Evolutionary conservation across 2,329 filamentous ascomycete genomes (phyloP), one percentile per base, ranked within the genome.

Genomic region (Diaporthe longicolla): DNA sequence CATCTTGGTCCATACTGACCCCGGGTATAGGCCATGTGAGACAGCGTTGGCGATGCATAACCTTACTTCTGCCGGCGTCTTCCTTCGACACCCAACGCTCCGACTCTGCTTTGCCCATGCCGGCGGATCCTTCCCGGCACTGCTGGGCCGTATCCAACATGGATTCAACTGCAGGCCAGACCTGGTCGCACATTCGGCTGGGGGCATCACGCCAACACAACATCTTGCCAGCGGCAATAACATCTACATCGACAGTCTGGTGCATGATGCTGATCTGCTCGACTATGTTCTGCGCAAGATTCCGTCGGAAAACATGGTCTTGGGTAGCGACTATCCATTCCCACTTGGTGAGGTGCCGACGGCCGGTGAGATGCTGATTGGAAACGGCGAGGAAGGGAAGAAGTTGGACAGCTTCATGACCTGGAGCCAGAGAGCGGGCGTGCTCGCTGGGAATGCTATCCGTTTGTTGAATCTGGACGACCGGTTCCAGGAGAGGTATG

Each of bases 311-410:
- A 78, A 81, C 4, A 78, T 83, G 19, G 77, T 82, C 4, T 75
- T 83, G 77, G 82, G 82, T 0, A 82, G 81, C 68, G 82, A 83
- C 71, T 83, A 83, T 54, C 82, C 81, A 0, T 83, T 83, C 73
- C 82, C 82, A 7, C 72, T 83, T 1, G 82, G 82, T 6, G 77
- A 83, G 72, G 81, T 83, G 5, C 82, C 81, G 0, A 76, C 80
- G 15, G 80, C 82, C 2, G 81, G 81, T 0, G 79, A 80, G 74
- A 81, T 82, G 80, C 72, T 83, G 13, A 77, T 78, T 37, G 77
- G 77, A 2, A 78, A 80, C 54, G 79, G 79, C 17, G 52, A 57
- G 3, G 58, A 40, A 8, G 55, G 61, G 15, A 24, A 50, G 26
- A 74, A 76, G 24, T 73, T 83, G 1, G 74, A 76, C 6, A 63